phyloP scores from a whole-genome alignment of 768 basidiomycete species.

The Ephemerocybe angulata region DNA sequence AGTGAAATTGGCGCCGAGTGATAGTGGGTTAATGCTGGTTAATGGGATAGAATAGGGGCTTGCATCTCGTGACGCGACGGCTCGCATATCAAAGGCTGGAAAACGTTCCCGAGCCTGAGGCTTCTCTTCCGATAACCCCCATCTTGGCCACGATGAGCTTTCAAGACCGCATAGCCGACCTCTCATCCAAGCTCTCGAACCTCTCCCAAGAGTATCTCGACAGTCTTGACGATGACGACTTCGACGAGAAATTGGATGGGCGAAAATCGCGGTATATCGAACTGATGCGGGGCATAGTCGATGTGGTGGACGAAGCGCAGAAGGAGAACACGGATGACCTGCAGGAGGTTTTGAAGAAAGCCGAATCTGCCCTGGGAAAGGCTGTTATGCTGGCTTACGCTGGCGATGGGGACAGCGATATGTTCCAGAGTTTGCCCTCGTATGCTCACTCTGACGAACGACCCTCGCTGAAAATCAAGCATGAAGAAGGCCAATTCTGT shows the following conservation, averaged over 20 bases:
- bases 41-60: too few relatives aligned
- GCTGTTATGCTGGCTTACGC: constrained; percentile 61
- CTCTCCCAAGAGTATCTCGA: not conserved
- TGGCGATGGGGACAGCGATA: not conserved
- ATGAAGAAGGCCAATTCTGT: not conserved
- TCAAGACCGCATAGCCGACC: not conserved
- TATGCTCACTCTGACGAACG: not conserved
- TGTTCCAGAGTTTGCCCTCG: not conserved
- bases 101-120: not conserved
- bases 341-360: not conserved
- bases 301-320: not conserved
- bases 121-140: not conserved
- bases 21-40: too few relatives aligned
- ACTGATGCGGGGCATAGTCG: not conserved
- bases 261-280: not conserved
- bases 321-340: constrained; percentile 1
- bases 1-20: too few relatives aligned
- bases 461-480: not conserved
- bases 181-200: constrained; percentile 4
- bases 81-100: not conserved
- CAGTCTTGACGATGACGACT: not conserved
- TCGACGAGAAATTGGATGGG: not conserved
- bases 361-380: not conserved
- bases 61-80: too few relatives aligned
- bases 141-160: not conserved